These are phyloP conservation scores for Hericium alpestre DNA, from an alignment of 768 basidiomycete genomes.

Conservation along the genomic window DNA sequence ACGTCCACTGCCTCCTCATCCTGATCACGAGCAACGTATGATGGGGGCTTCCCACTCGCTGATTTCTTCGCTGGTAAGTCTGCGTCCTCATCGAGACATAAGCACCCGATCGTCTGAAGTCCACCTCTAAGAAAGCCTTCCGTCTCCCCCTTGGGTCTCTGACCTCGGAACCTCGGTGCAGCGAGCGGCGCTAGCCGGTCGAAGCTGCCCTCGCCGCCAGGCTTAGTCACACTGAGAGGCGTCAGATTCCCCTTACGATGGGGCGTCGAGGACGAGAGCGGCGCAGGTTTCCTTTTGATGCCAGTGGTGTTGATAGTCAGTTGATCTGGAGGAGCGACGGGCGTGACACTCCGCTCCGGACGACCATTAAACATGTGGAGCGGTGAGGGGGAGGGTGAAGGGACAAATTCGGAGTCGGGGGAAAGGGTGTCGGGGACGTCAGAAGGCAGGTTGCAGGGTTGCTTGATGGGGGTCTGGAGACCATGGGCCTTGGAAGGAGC, in stretches of 20 bases:
- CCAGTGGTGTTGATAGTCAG: slow-evolving; percentile 3
- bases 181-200: slow-evolving; percentile 15
- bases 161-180: slow-evolving; percentile 12
- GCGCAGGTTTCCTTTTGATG: slow-evolving; percentile 11
- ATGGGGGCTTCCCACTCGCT: not conserved
- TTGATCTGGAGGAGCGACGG: not conserved
- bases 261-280: slow-evolving; percentile 12
- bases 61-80: not conserved
- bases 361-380: not conserved
- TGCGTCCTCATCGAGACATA: slow-evolving; percentile 11
- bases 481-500: not conserved
- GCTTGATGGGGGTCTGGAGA: not conserved
- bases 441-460: not conserved
- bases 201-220: slow-evolving; percentile 7
- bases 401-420: not conserved
- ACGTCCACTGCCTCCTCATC: slow-evolving; percentile 54
- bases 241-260: slow-evolving; percentile 12
- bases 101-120: slow-evolving; percentile 11
- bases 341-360: not conserved
- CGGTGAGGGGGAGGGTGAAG: not conserved
- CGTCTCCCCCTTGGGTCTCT: slow-evolving; percentile 2
- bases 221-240: slow-evolving; percentile 12
- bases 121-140: slow-evolving; percentile 13
- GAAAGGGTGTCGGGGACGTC: not conserved
- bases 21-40: slow-evolving; percentile 34